Percentiles rank a stretch among this genome's conserved stretches.
Evolutionary conservation across 768 basidiomycete species (phyloP).

Genomic region (Glaciozyma antarctica): DNA sequence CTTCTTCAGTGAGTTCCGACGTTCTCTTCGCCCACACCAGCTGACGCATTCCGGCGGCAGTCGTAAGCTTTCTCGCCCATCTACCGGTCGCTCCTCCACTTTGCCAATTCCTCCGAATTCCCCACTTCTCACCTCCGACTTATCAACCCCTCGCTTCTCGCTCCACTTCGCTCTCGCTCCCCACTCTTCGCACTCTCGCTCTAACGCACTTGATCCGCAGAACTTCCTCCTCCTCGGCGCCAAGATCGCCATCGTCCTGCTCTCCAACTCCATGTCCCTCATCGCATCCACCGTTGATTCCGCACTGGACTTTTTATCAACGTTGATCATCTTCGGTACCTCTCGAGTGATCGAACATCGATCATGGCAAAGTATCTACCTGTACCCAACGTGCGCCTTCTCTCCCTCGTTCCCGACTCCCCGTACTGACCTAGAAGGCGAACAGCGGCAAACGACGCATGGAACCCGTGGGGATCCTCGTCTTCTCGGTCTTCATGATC

Average conservation of each 20-base stretch:
- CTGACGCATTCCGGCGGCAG: too few species aligned
- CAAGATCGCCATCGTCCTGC: conserved; percentile 40
- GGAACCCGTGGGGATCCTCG: conserved; percentile 42
- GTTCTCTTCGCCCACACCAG: too few species aligned
- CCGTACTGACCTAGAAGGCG: conserved; percentile 1
- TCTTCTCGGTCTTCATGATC: conserved; percentile 43
- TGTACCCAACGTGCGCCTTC: conserved; percentile 6
- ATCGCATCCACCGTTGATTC: conserved; percentile 42
- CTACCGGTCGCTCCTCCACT: too few species aligned
- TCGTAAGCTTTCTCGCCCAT: background rate
- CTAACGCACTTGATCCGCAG: background rate
- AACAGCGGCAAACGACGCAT: conserved; percentile 28
- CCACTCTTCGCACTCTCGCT: background rate
- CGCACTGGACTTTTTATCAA: conserved; percentile 42
- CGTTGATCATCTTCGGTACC: conserved; percentile 42
- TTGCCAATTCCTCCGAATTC: too few species aligned
- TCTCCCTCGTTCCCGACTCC: too few species aligned
- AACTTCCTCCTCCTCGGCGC: conserved; percentile 41
- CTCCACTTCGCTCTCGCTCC: too few species aligned
- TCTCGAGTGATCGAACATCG: conserved; percentile 37
- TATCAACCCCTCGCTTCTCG: too few species aligned
- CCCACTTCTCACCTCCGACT: too few species aligned
- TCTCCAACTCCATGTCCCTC: conserved; percentile 42
- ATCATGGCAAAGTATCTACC: conserved; percentile 21
- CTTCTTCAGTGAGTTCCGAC: conserved; percentile 8